A percentile compares a stretch with the other conserved stretches of the same genome.
Evolutionary conservation across 352 stramenopile species (phyloP).

Genomic region (Peronospora destructor): DNA sequence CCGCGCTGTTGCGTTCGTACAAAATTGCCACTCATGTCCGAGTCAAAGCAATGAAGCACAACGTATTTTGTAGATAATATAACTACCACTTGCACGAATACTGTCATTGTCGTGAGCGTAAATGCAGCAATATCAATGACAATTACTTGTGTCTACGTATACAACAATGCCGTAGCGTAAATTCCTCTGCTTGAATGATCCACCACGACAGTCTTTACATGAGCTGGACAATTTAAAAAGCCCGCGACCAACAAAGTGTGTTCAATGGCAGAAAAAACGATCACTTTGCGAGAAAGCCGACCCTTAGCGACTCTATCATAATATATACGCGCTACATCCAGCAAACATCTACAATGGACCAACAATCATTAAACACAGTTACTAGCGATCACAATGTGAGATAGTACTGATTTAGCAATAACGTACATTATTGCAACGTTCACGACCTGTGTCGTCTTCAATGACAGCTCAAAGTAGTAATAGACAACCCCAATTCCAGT

Average conservation of each 20-base stretch:
- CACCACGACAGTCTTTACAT: conserved; percentile 6
- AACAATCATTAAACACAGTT: too few relatives aligned
- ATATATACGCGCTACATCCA: conserved; percentile 24
- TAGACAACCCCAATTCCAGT: conserved; percentile 4
- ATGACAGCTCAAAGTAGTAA: conserved; percentile 2
- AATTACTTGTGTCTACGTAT: conserved; percentile 16
- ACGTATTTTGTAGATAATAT: conserved; percentile 27
- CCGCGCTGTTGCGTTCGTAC: conserved; percentile 11
- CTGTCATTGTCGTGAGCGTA: conserved; percentile 23
- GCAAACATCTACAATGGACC: conserved; percentile 12
- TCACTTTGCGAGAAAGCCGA: conserved; percentile 12
- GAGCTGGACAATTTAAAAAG: conserved; percentile 35
- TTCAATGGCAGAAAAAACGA: conserved; percentile 22
- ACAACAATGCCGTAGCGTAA: conserved; percentile 3
- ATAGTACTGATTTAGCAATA: not conserved
- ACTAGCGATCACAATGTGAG: not conserved
- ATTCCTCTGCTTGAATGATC: not conserved
- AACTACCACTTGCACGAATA: conserved; percentile 30
- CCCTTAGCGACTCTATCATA: conserved; percentile 10
- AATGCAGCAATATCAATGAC: conserved; percentile 39
- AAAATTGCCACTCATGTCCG: conserved; percentile 15
- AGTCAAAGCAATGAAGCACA: conserved; percentile 16
- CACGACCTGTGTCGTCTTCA: conserved; percentile 10
- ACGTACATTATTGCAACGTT: conserved; percentile 21
- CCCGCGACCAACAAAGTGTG: conserved; percentile 20